A percentile compares a stretch with the other conserved stretches of the same genome.
These are phyloP conservation scores for Catharanthus roseus DNA, from an alignment of 257 asterid genomes.

Conservation along the genomic window DNA sequence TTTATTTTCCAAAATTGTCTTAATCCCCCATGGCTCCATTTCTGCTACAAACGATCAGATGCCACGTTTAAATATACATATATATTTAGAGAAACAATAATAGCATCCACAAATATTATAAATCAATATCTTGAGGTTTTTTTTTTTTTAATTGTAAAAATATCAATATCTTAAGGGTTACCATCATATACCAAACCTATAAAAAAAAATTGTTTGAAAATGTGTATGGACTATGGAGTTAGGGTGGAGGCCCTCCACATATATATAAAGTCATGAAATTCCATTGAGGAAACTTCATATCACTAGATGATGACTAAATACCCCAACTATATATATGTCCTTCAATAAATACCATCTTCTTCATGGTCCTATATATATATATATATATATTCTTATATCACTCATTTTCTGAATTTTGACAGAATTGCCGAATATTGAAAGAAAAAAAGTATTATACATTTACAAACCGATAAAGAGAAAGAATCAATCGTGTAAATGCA, in stretches of 20 bases:
- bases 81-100: neutral
- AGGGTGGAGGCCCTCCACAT: slow-evolving; percentile 16
- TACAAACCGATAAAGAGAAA: no score
- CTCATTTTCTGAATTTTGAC: no score
- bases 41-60: slow-evolving; percentile 18
- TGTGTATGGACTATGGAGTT: neutral
- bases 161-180: slow-evolving; percentile 5
- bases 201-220: neutral
- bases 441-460: no score
- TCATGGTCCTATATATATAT: slow-evolving; percentile 12
- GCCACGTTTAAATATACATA: slow-evolving; percentile 21
- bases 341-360: neutral
- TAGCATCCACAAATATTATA: slow-evolving; percentile 13
- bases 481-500: no score
- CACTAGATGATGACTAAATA: slow-evolving; percentile 11
- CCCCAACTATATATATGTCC: neutral
- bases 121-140: no score
- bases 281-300: slow-evolving; percentile 7
- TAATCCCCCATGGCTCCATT: slow-evolving; percentile 13
- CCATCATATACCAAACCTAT: slow-evolving; percentile 9
- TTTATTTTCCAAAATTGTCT: slow-evolving; percentile 8
- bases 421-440: no score
- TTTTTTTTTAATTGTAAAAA: no score
- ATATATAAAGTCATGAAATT: slow-evolving; percentile 9
- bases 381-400: no score